phyloP scores from a whole-genome alignment of 106 monocot species.

The Acorus calamus region DNA sequence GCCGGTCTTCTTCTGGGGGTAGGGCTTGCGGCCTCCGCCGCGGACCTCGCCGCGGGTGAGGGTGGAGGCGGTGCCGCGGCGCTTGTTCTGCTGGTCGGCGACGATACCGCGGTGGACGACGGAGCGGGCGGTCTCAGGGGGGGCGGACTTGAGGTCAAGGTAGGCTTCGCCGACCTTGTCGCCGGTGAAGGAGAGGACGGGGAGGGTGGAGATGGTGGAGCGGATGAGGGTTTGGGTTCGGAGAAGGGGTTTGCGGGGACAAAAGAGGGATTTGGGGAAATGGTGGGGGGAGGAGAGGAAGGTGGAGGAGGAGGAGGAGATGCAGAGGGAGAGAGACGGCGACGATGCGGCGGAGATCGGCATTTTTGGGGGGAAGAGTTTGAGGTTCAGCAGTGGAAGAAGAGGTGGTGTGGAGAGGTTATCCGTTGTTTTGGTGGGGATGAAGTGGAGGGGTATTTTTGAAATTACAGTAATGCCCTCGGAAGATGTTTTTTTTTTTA shows the following conservation, averaged over 20 bases:
- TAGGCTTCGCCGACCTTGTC: slow-evolving; percentile 32
- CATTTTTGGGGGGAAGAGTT: not conserved
- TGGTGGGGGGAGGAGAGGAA: slow-evolving; percentile 4
- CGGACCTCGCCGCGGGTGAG: slow-evolving; percentile 88
- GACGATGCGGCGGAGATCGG: slow-evolving; percentile 1
- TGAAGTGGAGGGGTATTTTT: too few species aligned
- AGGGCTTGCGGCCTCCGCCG: slow-evolving; percentile 86
- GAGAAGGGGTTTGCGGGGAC: not conserved
- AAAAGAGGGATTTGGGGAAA: not conserved
- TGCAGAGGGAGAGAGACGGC: slow-evolving; percentile 1
- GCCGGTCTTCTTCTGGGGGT: slow-evolving; percentile 84
- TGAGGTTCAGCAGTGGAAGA: too few species aligned
- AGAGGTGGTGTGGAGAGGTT: too few species aligned
- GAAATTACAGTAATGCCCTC: too few species aligned
- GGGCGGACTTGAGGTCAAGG: slow-evolving; percentile 62
- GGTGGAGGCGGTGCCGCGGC: slow-evolving; percentile 91
- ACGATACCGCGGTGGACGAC: slow-evolving; percentile 89
- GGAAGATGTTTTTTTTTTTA: too few species aligned
- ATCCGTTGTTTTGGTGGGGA: too few species aligned
- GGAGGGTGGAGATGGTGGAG: slow-evolving; percentile 34
- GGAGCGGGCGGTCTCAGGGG: slow-evolving; percentile 68
- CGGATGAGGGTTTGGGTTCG: slow-evolving; percentile 10
- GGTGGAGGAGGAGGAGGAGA: slow-evolving; percentile 17
- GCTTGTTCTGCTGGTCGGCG: slow-evolving; percentile 70
- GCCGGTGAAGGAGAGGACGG: slow-evolving; percentile 66